Conservation (phyloP, 768 basidiomycete genomes). For the Plicaturopsis crispa region DNA sequence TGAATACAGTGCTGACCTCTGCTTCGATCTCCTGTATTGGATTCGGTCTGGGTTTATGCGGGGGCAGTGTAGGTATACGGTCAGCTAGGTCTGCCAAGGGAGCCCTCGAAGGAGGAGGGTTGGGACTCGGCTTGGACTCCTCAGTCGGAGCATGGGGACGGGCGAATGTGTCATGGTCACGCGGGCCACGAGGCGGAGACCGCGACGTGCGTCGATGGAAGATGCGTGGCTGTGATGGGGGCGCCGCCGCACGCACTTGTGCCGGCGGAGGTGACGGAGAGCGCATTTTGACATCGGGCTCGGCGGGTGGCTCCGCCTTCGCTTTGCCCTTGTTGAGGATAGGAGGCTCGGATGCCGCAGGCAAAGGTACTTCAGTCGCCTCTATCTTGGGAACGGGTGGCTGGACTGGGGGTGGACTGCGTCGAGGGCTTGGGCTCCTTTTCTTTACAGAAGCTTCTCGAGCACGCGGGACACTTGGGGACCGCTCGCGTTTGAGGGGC, state of each 20-base stretch:
- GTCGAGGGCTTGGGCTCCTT: neutral
- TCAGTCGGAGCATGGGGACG: neutral
- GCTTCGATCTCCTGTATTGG: constrained; percentile 18
- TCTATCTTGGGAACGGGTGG: neutral
- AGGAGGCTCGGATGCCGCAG: no score
- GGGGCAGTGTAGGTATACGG: constrained; percentile 23
- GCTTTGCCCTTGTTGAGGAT: neutral
- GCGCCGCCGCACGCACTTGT: constrained; percentile 14
- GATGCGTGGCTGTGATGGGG: constrained; percentile 4
- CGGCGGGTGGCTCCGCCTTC: constrained; percentile 6
- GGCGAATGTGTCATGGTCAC: constrained; percentile 3
- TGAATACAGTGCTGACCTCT: constrained; percentile 3
- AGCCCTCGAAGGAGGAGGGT: no score
- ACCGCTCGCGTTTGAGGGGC: neutral
- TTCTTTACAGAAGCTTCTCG: neutral
- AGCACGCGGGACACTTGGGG: neutral
- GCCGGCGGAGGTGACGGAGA: constrained; percentile 16
- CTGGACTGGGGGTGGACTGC: neutral
- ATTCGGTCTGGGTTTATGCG: constrained; percentile 17
- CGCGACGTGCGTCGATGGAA: constrained; percentile 18
- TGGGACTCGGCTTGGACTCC: neutral
- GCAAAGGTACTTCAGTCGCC: neutral
- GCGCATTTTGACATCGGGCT: constrained; percentile 13
- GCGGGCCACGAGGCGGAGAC: constrained; percentile 35
- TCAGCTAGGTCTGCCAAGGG: neutral